These are phyloP conservation scores for Teratosphaeria viscida DNA, from an alignment of 2,329 filamentous ascomycete species.

Conservation along the genomic window DNA sequence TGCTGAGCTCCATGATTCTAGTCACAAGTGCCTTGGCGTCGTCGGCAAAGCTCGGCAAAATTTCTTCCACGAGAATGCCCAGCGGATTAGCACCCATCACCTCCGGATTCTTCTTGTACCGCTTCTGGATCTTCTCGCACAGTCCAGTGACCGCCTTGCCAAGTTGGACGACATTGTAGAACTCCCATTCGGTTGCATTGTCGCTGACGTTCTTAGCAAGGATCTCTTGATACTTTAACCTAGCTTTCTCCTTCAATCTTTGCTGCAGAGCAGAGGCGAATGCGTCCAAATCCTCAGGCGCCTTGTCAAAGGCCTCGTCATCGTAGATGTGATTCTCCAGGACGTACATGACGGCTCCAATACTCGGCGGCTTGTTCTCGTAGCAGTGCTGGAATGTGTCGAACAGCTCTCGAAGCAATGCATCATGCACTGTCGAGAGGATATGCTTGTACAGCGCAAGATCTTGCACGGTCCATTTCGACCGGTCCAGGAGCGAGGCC, in stretches of 20 bases:
- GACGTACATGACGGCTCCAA: conserved; percentile 69
- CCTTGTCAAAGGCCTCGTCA: conserved; percentile 65
- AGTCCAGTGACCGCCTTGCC: conserved; percentile 78
- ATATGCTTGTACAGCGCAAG: conserved; percentile 58
- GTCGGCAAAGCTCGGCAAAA: conserved; percentile 81
- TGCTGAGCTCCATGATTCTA: conserved; percentile 64
- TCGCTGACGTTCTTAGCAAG: conserved; percentile 72
- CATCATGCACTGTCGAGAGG: conserved; percentile 66
- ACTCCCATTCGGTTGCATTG: conserved; percentile 75
- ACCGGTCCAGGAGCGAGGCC: conserved; percentile 39
- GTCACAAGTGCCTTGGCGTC: conserved; percentile 79
- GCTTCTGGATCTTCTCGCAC: conserved; percentile 80
- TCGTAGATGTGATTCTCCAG: conserved; percentile 71
- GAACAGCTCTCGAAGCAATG: conserved; percentile 75
- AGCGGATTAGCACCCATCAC: conserved; percentile 67
- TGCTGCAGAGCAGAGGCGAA: conserved; percentile 64
- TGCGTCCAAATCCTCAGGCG: conserved; percentile 57
- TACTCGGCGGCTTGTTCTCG: conserved; percentile 72
- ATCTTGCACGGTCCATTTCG: conserved; percentile 41
- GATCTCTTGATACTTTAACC: conserved; percentile 67
- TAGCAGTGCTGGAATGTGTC: conserved; percentile 81
- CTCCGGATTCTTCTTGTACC: conserved; percentile 77
- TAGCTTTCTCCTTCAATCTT: conserved; percentile 62
- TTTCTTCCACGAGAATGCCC: conserved; percentile 66
- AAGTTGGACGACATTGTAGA: conserved; percentile 79